phyloP scores from a whole-genome alignment of 108 stramenopile genomes.

The Skeletonema costatum region DNA sequence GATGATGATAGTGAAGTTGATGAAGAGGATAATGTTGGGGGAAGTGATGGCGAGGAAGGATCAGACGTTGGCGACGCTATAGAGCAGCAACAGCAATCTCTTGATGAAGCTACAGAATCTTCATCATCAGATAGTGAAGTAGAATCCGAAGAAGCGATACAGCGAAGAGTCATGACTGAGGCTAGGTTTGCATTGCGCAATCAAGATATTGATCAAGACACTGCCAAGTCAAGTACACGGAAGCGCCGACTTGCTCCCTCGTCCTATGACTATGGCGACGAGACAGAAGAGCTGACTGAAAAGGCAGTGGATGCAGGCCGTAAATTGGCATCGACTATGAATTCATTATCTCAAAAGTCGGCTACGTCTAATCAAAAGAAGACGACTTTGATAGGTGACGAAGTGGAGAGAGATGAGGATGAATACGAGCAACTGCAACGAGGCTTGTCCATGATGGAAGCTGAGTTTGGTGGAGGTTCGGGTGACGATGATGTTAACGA shows the following conservation, averaged over 20 bases:
- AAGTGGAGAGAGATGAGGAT: conserved; percentile 54
- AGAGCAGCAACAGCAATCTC: conserved; percentile 1
- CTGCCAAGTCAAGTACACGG: conserved; percentile 5
- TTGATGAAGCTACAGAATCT: conserved; percentile 9
- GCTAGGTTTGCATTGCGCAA: conserved; percentile 74
- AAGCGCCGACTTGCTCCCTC: conserved; percentile 22
- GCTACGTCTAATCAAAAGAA: conserved; percentile 31
- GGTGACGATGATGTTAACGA: conserved; percentile 50
- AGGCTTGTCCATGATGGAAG: conserved; percentile 86
- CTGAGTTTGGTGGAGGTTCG: conserved; percentile 58
- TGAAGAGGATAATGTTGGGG: conserved; percentile 28
- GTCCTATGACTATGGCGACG: conserved; percentile 57
- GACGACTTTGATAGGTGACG: conserved; percentile 33
- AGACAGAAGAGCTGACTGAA: conserved; percentile 55
- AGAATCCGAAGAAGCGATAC: conserved; percentile 39
- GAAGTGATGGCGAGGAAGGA: conserved; percentile 23
- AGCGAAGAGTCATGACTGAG: conserved; percentile 55
- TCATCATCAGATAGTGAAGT: conserved; percentile 35
- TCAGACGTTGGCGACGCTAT: neutral
- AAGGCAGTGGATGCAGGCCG: conserved; percentile 43
- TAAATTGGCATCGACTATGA: conserved; percentile 69
- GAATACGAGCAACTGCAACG: conserved; percentile 57
- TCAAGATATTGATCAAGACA: conserved; percentile 54
- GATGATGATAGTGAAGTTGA: conserved; percentile 27
- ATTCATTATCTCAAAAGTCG: conserved; percentile 75